Percentiles rank a stretch among this genome's conserved stretches.
Evolutionary conservation across 2,329 filamentous ascomycete species (phyloP).

Genomic region (Penicillium sp.): DNA sequence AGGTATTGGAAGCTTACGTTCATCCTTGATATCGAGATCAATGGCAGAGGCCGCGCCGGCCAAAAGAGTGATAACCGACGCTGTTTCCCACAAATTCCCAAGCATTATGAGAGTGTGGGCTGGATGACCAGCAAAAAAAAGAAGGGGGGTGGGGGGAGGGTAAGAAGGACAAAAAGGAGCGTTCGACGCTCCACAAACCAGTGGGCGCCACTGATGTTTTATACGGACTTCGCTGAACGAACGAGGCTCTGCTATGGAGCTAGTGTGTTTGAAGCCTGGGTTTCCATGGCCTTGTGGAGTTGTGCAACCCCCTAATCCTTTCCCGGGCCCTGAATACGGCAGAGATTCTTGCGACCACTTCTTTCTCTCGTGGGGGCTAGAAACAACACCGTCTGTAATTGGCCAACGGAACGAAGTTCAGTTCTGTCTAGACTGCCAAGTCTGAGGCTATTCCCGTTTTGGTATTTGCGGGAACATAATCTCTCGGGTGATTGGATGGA

Average conservation of each 20-base stretch:
- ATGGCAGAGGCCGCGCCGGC: background rate
- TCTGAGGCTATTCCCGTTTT: background rate
- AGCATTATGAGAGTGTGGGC: background rate
- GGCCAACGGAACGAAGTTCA: too few relatives aligned
- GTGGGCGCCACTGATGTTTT: background rate
- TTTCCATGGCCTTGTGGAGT: too few relatives aligned
- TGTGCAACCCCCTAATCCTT: too few relatives aligned
- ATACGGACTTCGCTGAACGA: background rate
- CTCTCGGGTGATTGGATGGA: too few relatives aligned
- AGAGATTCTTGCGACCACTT: background rate
- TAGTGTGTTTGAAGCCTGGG: background rate
- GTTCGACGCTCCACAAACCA: background rate
- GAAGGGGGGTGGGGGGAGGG: background rate
- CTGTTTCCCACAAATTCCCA: background rate
- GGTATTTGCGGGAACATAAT: background rate
- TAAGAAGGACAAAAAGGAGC: background rate
- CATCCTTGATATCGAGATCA: background rate
- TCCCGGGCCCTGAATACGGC: too few relatives aligned
- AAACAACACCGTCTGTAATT: too few relatives aligned
- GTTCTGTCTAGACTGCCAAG: too few relatives aligned
- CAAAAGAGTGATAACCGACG: background rate
- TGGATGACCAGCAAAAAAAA: background rate
- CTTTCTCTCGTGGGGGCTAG: background rate
- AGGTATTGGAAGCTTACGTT: background rate
- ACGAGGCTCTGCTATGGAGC: background rate